A percentile compares a stretch with the other conserved stretches of the same genome.
Conservation (phyloP, 306 rosid species). For the Hippophae rhamnoides region DNA sequence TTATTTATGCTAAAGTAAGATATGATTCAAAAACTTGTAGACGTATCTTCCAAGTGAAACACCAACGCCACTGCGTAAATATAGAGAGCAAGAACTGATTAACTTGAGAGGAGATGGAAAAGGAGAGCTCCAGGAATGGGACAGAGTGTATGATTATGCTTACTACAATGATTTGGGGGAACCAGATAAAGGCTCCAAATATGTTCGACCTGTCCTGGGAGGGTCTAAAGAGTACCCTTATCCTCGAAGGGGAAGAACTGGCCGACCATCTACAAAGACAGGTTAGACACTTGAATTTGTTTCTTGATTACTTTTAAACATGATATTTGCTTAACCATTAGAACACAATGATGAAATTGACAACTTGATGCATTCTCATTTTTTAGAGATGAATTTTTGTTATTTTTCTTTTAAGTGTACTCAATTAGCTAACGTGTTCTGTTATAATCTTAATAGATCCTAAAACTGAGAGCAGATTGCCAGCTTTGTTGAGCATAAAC, state of each 20-base stretch:
- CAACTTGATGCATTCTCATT: not conserved
- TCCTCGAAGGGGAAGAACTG: slow-evolving; percentile 79
- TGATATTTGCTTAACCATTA: not conserved
- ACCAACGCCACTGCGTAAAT: slow-evolving; percentile 44
- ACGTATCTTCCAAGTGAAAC: slow-evolving; percentile 61
- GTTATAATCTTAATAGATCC: slow-evolving; percentile 36
- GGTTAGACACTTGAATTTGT: slow-evolving; percentile 29
- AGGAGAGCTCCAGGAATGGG: slow-evolving; percentile 54
- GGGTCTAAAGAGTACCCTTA: slow-evolving; percentile 69
- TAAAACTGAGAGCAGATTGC: slow-evolving; percentile 44
- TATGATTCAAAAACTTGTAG: slow-evolving; percentile 25
- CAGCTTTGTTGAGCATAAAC: slow-evolving; percentile 35
- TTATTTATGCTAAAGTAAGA: not conserved
- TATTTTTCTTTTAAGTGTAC: not conserved
- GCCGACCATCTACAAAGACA: slow-evolving; percentile 38
- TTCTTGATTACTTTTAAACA: not conserved
- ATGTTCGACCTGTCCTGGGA: slow-evolving; percentile 67
- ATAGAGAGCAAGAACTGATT: slow-evolving; percentile 57
- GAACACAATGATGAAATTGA: not conserved
- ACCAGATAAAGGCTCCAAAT: slow-evolving; percentile 38
- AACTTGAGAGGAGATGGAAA: slow-evolving; percentile 60
- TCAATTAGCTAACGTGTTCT: not conserved
- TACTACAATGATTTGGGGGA: slow-evolving; percentile 56
- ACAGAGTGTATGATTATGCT: slow-evolving; percentile 75
- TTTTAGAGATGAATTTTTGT: no score